Percentiles rank a stretch among this genome's conserved stretches.
Evolutionary conservation across 2,329 filamentous ascomycete genomes (phyloP).

Genomic region (Hymenoscyphus scutula): DNA sequence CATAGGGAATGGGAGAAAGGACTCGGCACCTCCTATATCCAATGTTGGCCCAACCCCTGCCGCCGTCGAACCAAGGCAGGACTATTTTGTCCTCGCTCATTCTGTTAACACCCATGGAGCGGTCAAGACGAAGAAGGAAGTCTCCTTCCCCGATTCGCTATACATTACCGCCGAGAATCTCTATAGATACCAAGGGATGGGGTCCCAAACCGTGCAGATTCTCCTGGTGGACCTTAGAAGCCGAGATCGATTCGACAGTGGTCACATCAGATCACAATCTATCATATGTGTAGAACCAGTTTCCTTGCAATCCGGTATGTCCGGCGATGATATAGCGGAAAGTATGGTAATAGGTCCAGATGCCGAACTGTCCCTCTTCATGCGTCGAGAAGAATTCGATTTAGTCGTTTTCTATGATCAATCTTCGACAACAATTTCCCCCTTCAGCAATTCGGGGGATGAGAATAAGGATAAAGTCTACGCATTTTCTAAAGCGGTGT

Average conservation of each 20-base stretch:
- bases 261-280: constrained; percentile 80
- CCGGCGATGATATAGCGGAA: constrained; percentile 61
- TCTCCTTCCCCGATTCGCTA: constrained; percentile 24
- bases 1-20: constrained; percentile 22
- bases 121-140: constrained; percentile 10
- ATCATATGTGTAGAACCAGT: constrained; percentile 91
- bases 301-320: constrained; percentile 64
- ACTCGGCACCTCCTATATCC: constrained; percentile 29
- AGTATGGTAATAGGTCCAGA: constrained; percentile 68
- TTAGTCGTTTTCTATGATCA: constrained; percentile 91
- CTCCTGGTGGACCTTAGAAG: constrained; percentile 83
- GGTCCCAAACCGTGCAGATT: constrained; percentile 56
- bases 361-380: constrained; percentile 74
- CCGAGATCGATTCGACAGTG: constrained; percentile 78
- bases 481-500: constrained; percentile 74
- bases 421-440: constrained; percentile 42
- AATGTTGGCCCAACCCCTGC: constrained; percentile 26
- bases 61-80: constrained; percentile 21
- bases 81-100: constrained; percentile 28
- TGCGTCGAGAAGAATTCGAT: constrained; percentile 71
- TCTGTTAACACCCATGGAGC: constrained; percentile 15
- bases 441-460: constrained; percentile 42
- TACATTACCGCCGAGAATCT: constrained; percentile 58
- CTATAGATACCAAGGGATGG: constrained; percentile 62
- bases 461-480: constrained; percentile 56